Conservation (phyloP, 495 filamentous ascomycete genomes). For the Tuber calosporum region DNA sequence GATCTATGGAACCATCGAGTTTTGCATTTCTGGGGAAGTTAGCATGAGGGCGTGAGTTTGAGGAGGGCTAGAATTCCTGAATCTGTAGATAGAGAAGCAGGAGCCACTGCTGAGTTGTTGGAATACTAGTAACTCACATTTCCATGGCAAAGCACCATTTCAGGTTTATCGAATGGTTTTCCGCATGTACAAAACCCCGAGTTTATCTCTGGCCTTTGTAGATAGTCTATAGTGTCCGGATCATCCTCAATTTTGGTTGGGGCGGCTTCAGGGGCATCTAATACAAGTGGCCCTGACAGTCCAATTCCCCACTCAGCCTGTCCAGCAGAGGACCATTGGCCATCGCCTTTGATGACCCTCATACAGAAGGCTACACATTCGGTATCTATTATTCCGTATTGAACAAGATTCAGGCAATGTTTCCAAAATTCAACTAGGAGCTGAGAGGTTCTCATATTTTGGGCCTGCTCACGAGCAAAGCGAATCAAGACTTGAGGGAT, state of each 20-base stretch:
- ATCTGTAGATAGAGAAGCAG: neutral
- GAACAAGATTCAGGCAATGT: slow-evolving; percentile 37
- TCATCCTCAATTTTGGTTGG: slow-evolving; percentile 2
- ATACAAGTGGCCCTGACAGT: slow-evolving; percentile 24
- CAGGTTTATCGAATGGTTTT: slow-evolving; percentile 25
- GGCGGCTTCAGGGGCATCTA: slow-evolving; percentile 15
- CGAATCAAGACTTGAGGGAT: slow-evolving; percentile 36
- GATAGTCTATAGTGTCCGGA: neutral
- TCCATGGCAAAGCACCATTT: slow-evolving; percentile 36
- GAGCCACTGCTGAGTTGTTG: neutral
- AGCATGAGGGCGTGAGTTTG: slow-evolving; percentile 3
- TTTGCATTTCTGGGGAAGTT: slow-evolving; percentile 29
- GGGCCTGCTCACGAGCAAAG: slow-evolving; percentile 28
- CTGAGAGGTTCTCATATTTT: slow-evolving; percentile 24
- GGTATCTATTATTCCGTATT: slow-evolving; percentile 36
- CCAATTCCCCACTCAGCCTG: slow-evolving; percentile 28
- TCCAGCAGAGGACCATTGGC: slow-evolving; percentile 35
- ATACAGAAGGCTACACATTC: slow-evolving; percentile 34
- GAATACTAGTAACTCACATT: slow-evolving; percentile 20
- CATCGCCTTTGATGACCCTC: slow-evolving; percentile 34
- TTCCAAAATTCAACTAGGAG: slow-evolving; percentile 41
- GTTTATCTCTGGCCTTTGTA: neutral
- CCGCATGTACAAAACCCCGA: slow-evolving; percentile 37
- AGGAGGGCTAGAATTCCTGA: no score
- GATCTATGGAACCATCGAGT: slow-evolving; percentile 36